Evolutionary conservation across 352 stramenopile species (phyloP), one percentile per base, ranked within the genome.

Genomic region (Globisporangium nunn): DNA sequence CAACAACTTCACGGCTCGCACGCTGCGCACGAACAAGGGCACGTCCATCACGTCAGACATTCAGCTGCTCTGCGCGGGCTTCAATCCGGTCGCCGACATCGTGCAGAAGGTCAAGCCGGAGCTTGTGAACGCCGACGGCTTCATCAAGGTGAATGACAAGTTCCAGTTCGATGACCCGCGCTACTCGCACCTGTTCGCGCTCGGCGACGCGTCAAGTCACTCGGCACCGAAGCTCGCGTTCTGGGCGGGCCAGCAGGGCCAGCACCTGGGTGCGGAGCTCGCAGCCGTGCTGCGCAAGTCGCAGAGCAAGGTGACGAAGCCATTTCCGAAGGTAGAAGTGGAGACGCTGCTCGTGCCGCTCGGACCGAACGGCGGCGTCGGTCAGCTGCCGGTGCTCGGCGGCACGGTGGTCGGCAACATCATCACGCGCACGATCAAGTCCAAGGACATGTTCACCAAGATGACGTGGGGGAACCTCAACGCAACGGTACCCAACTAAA

Each of bases 191-290:
- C 46, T 88, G 43, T 87, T 87, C 41, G 75, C 67, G 4, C 8
- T 87, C 7, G 75, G 75, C 29, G 75, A 91, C 43, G 63, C 72
- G 37, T 85, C 68, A 64, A 72, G 76, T 58, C 74, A 87, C 37
- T 31, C 58, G 1, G 67, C 66, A 6, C 68, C 70, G 0, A 90
- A 88, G 54, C 63, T 79, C 59, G 67, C 56, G 6, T 71, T 72
- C 44, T 68, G 68, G 15, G 75, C 72, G 30, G 60, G 56, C 6
- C 54, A 76, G 17, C 77, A 87, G 31, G 77, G 69, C 6, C 76
- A 75, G 28, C 68, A 61, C 50, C 39, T 87, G 4, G 74, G 63
- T 23, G 43, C 58, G 6, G 62, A 81, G 47, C 54, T 87, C 30
- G 62, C 57, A 1, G 57, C 60, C 15, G 54, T 74, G 10, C 33